A percentile compares a stretch with the other conserved stretches of the same genome.
Conservation (phyloP, 495 filamentous ascomycete species). For the Aspergillus taichungensis region DNA sequence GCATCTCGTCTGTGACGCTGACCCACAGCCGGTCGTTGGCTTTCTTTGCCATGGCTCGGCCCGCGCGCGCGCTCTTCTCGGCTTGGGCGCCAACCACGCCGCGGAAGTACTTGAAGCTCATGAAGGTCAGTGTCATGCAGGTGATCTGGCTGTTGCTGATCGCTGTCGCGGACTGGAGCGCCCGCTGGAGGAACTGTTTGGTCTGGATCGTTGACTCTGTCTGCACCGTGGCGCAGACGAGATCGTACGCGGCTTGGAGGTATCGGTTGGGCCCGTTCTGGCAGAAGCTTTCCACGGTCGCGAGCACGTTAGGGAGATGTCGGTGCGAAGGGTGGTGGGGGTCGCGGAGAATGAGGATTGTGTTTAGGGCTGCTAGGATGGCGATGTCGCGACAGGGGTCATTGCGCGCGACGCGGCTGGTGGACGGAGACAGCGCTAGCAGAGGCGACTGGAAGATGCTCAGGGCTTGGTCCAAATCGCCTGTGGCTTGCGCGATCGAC, state of each 20-base stretch:
- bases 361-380: slow-evolving; percentile 73
- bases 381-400: slow-evolving; percentile 61
- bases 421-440: slow-evolving; percentile 43
- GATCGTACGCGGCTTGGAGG: slow-evolving; percentile 66
- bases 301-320: slow-evolving; percentile 44
- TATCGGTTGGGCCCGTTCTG: slow-evolving; percentile 58
- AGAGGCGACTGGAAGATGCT: slow-evolving; percentile 51
- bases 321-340: slow-evolving; percentile 42
- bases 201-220: slow-evolving; percentile 57
- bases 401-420: slow-evolving; percentile 32
- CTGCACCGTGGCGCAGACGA: slow-evolving; percentile 62
- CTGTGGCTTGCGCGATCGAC: slow-evolving; percentile 69
- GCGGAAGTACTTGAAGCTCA: slow-evolving; percentile 78
- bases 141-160: slow-evolving; percentile 62
- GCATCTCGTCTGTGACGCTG: slow-evolving; percentile 73
- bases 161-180: slow-evolving; percentile 47
- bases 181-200: slow-evolving; percentile 67
- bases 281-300: slow-evolving; percentile 59
- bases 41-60: slow-evolving; percentile 62
- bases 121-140: slow-evolving; percentile 73
- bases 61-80: slow-evolving; percentile 75
- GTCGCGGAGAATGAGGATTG: slow-evolving; percentile 70
- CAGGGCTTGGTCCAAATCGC: slow-evolving; percentile 57
- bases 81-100: slow-evolving; percentile 84
- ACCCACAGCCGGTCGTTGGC: slow-evolving; percentile 74